Evolutionary conservation across 768 basidiomycete species (phyloP).

Genomic region (Collybia nuda): DNA sequence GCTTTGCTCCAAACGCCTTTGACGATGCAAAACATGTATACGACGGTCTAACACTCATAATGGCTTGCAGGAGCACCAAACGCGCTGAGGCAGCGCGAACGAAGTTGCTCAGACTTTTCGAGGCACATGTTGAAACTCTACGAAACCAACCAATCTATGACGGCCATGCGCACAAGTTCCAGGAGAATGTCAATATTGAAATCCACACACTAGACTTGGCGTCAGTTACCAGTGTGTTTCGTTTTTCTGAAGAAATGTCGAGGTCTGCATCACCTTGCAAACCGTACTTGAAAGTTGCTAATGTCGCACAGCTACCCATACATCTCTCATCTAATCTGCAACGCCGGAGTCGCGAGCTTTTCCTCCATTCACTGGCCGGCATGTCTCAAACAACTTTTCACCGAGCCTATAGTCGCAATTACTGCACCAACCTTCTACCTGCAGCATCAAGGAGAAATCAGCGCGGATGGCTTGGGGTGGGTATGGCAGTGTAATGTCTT

Average conservation of each 20-base stretch:
- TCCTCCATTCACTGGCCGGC: constrained; percentile 48
- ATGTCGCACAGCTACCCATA: constrained; percentile 62
- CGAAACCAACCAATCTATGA: constrained; percentile 36
- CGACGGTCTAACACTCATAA: constrained; percentile 67
- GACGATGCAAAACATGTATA: constrained; percentile 19
- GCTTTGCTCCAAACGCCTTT: constrained; percentile 21
- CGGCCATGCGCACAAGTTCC: constrained; percentile 57
- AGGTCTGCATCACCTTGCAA: background rate
- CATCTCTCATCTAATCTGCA: constrained; percentile 77
- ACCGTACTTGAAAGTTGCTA: background rate
- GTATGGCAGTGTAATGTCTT: constrained; percentile 88
- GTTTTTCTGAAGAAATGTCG: constrained; percentile 55
- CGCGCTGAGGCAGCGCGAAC: constrained; percentile 62
- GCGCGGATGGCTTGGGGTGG: constrained; percentile 71
- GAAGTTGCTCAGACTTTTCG: constrained; percentile 53
- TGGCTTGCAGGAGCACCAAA: constrained; percentile 74
- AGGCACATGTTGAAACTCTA: constrained; percentile 47
- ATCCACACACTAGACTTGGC: constrained; percentile 67
- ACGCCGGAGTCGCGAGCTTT: constrained; percentile 73
- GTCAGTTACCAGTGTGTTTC: constrained; percentile 55
- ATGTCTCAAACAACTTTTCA: constrained; percentile 47
- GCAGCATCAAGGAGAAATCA: constrained; percentile 59
- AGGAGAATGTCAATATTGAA: constrained; percentile 57
- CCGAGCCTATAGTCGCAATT: constrained; percentile 42
- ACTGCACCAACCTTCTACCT: constrained; percentile 56